Evolutionary conservation across 805 yeast species (phyloP).

Genomic region (Jamesozyma rosinii): DNA sequence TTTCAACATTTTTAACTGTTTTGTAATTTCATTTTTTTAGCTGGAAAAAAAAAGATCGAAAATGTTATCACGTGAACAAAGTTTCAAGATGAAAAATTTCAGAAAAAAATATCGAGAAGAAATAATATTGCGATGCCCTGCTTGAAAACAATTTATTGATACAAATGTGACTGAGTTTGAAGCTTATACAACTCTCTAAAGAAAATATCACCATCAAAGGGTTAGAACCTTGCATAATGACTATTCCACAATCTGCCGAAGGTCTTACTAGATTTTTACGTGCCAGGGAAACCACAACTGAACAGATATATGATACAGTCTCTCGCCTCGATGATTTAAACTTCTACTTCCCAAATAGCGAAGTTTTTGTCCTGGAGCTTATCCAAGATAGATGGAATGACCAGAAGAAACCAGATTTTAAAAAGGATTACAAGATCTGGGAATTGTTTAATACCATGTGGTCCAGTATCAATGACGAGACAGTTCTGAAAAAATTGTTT

Average conservation of each 20-base stretch:
- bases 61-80: not conserved
- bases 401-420: conserved; percentile 35
- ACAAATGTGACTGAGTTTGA: not conserved
- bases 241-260: conserved; percentile 34
- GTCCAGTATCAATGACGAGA: conserved; percentile 24
- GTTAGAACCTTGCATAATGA: conserved; percentile 2
- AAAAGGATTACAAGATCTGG: conserved; percentile 42
- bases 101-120: not conserved
- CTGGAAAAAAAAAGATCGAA: not conserved
- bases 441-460: conserved; percentile 36
- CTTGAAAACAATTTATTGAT: not conserved
- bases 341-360: conserved; percentile 47
- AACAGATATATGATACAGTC: conserved; percentile 35
- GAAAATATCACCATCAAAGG: not conserved
- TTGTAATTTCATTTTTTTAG: not conserved
- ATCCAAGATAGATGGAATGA: conserved; percentile 54
- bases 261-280: conserved; percentile 50
- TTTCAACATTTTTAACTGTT: not conserved
- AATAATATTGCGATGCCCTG: conserved; percentile 3
- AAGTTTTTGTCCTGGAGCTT: conserved; percentile 48
- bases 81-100: not conserved
- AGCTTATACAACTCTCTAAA: not conserved
- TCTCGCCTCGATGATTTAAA: conserved; percentile 28
- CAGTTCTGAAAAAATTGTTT: conserved; percentile 34
- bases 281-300: conserved; percentile 39